phyloP scores from a whole-genome alignment of 2,329 filamentous ascomycete genomes.

The Escovopsis sp. region DNA sequence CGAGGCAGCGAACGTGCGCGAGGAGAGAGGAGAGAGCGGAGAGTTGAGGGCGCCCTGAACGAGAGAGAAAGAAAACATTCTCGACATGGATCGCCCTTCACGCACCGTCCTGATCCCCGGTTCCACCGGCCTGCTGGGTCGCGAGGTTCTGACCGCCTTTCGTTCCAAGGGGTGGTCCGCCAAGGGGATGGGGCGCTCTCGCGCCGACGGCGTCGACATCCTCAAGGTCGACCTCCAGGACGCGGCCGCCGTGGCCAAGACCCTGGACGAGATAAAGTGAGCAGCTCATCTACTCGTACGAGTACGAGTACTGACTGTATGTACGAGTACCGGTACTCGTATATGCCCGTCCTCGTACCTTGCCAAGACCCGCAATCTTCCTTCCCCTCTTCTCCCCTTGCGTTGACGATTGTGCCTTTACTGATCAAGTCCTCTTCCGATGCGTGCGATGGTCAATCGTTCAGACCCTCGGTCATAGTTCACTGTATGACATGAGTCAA shows the following conservation, averaged over 20 bases:
- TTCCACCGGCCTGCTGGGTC: constrained; percentile 69
- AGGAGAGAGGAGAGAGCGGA: not conserved
- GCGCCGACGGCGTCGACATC: constrained; percentile 55
- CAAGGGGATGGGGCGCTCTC: constrained; percentile 58
- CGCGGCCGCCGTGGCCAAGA: constrained; percentile 29
- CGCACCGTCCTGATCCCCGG: constrained; percentile 61
- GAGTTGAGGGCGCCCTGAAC: not conserved
- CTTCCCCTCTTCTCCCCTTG: no score
- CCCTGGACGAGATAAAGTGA: constrained; percentile 41
- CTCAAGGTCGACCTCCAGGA: constrained; percentile 43
- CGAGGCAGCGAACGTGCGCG: not conserved
- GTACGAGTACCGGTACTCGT: no score
- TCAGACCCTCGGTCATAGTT: constrained; percentile 5
- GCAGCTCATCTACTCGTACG: constrained; percentile 10
- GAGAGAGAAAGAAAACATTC: not conserved
- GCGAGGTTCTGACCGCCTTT: constrained; percentile 63
- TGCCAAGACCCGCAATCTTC: no score
- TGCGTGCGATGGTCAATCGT: not conserved
- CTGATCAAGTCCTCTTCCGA: not conserved
- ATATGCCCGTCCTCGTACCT: no score
- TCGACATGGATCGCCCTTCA: not conserved
- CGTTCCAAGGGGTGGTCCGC: constrained; percentile 46
- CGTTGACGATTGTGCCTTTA: not conserved
- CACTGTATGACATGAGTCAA: constrained; percentile 4
- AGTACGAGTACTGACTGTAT: not conserved